Conservation (phyloP, 768 basidiomycete genomes). For the Macrocybe gigantea region DNA sequence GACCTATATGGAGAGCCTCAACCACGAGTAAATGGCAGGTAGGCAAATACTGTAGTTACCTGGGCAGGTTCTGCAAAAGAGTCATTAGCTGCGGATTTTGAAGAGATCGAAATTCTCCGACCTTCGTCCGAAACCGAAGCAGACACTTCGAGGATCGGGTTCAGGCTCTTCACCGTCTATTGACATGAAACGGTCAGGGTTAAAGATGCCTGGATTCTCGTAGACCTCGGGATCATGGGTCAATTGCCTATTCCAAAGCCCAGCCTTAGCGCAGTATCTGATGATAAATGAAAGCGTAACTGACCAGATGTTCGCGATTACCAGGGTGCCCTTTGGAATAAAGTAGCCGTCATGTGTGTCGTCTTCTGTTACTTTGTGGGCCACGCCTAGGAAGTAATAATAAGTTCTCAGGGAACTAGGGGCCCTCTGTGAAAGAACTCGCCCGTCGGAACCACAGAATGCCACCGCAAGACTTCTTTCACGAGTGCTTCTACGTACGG, state of each 20-base stretch:
- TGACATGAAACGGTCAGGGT: conserved; percentile 55
- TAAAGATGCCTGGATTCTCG: conserved; percentile 47
- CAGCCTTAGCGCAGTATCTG: conserved; percentile 13
- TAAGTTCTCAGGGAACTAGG: conserved; percentile 7
- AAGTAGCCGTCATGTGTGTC: conserved; percentile 58
- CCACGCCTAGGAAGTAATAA: conserved; percentile 28
- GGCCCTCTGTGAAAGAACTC: conserved; percentile 1
- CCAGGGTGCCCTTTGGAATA: conserved; percentile 52
- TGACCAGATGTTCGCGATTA: conserved; percentile 48
- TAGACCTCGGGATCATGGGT: conserved; percentile 51
- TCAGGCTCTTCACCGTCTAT: conserved; percentile 36
- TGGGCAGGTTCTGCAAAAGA: conserved; percentile 36
- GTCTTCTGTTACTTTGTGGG: conserved; percentile 54
- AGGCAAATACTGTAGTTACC: conserved; percentile 22
- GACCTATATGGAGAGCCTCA: conserved; percentile 24
- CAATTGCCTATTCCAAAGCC: conserved; percentile 31
- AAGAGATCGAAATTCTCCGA: conserved; percentile 16
- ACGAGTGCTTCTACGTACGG: conserved; percentile 58
- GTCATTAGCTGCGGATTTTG: conserved; percentile 2
- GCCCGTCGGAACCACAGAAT: conserved; percentile 41
- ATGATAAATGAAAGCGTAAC: not conserved
- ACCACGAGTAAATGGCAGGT: conserved; percentile 2
- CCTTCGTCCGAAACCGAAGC: conserved; percentile 72
- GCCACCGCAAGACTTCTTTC: conserved; percentile 54
- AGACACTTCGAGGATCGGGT: conserved; percentile 51